Evolutionary conservation across 768 basidiomycete genomes (phyloP).

Genomic region (Mycena leptocephala): DNA sequence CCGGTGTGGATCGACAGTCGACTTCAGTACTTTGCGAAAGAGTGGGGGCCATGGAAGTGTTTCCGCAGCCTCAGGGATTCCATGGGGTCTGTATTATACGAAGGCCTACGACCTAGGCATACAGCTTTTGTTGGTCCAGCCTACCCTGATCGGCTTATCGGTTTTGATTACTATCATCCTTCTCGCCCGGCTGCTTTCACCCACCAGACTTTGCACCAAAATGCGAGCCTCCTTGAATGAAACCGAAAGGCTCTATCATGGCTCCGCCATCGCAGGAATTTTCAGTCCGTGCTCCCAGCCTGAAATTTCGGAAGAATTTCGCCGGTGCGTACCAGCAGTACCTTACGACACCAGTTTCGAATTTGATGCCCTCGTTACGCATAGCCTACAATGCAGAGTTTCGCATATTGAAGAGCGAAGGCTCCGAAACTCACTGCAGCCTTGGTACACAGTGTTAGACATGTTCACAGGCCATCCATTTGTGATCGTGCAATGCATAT

Average conservation of each 20-base stretch:
- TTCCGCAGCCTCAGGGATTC: neutral
- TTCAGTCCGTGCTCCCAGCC: neutral
- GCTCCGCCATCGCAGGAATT: neutral
- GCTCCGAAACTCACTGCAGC: neutral
- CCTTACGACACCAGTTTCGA: too few species aligned
- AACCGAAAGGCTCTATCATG: constrained; percentile 6
- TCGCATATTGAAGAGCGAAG: constrained; percentile 15
- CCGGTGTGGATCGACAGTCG: neutral
- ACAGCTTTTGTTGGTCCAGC: too few species aligned
- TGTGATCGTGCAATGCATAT: neutral
- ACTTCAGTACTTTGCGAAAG: neutral
- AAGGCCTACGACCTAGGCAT: too few species aligned
- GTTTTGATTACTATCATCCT: neutral
- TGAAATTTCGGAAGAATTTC: neutral
- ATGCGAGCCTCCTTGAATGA: neutral
- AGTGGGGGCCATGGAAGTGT: neutral
- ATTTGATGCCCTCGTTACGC: neutral
- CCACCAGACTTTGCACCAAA: neutral
- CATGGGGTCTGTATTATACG: too few species aligned
- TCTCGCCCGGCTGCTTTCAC: neutral
- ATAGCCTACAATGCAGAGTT: constrained; percentile 7
- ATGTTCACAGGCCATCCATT: neutral
- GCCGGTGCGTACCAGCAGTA: neutral
- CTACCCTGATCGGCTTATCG: neutral
- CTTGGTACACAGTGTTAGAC: neutral